Evolutionary conservation across 192 early-diverging fungal genomes (phyloP), one percentile per base, ranked within the genome.

Genomic region (Podila epigama): DNA sequence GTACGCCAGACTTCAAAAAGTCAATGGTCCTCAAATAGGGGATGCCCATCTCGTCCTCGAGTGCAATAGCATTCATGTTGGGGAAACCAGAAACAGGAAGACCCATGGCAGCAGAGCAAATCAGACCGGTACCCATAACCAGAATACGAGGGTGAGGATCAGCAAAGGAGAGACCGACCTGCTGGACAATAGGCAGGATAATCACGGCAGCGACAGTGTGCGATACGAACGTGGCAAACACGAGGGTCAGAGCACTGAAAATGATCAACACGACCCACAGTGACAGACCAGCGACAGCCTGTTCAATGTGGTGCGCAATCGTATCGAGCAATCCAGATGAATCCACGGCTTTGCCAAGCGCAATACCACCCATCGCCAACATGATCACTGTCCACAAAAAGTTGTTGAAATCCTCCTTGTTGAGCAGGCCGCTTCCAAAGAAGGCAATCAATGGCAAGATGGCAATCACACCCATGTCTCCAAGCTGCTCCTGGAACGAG

Each of bases 201-300:
- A 93, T 93, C 55, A 93, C 75, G 5, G 92, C 92, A 2, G 89
- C 92, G 18, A 93, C 92, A 0, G 92, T 93, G 65, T 93, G 92
- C 1, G 85, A 88, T n/a, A 93, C 89, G 70, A 93, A 93, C 16
- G 86, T 89, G 5, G 91, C 87, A 64, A 91, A 86, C 16, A 92
- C 86, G 32, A 90, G 57, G 10, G 92, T 88, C 59, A 92, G 77
- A 4, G 72, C 75, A 32, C 85, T 82, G 57, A 93, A 88, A 36
- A 92, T 66, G 33, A 83, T 56, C 34, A 91, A 60, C 56, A 89
- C 87, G 9, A 79, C 67, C 73, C 87, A 87, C 53, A 84, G 37
- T 0, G 85, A 72, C 29, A 92, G 35, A 11, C 77, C 75, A 22
- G 65, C 41, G 56, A 91, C 69, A 33, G 84, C 80, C 13, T 84